phyloP scores from a whole-genome alignment of 179 eudicot genomes.

The Vitellaria paradoxa region DNA sequence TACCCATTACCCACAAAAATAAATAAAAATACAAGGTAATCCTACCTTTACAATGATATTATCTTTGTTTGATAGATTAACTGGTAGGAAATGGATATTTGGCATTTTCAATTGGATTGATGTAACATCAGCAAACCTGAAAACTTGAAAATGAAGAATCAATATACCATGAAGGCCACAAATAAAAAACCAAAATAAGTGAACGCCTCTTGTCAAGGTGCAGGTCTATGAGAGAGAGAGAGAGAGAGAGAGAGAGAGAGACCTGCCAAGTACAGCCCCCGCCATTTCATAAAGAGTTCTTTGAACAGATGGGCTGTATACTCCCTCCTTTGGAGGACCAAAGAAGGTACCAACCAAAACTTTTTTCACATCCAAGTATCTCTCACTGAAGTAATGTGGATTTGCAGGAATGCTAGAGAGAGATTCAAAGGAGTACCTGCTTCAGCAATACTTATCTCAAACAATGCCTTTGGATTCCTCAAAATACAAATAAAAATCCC shows the following conservation, averaged over 20 bases:
- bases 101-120: constrained; percentile 86
- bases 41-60: constrained; percentile 79
- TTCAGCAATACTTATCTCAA: constrained; percentile 10
- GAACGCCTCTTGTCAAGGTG: background rate
- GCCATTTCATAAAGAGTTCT: constrained; percentile 91
- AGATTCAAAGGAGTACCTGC: constrained; percentile 72
- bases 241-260: constrained; percentile 21
- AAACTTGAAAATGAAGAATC: constrained; percentile 13
- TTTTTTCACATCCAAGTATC: constrained; percentile 60
- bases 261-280: constrained; percentile 80
- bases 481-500: background rate
- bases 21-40: background rate
- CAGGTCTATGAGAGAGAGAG: background rate
- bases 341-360: constrained; percentile 70
- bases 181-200: background rate
- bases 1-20: too few relatives aligned
- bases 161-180: background rate
- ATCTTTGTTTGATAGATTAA: constrained; percentile 67
- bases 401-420: constrained; percentile 53
- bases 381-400: constrained; percentile 61
- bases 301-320: constrained; percentile 96
- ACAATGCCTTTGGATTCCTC: background rate
- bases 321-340: constrained; percentile 80
- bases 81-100: constrained; percentile 88
- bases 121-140: constrained; percentile 72